phyloP scores from a whole-genome alignment of 768 basidiomycete genomes.

The Porpolomopsis calyptriformis region DNA sequence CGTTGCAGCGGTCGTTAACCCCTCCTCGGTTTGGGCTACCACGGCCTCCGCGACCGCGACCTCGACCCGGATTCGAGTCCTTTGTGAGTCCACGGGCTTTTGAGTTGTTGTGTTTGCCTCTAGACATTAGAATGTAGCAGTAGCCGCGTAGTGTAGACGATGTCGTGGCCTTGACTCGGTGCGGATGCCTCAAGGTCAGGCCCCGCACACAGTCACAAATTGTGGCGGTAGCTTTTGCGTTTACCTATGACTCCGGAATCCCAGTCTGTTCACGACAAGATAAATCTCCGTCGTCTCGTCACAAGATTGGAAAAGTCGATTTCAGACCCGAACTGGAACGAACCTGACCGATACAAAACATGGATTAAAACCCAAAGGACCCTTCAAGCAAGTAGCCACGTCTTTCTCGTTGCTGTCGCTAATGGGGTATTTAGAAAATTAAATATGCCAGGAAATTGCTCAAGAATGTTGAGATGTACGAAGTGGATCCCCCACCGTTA shows the following conservation, averaged over 20 bases:
- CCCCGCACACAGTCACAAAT: not conserved
- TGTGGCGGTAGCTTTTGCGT: too few relatives aligned
- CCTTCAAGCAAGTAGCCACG: conserved; percentile 38
- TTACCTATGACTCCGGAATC: too few relatives aligned
- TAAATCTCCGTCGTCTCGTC: conserved; percentile 56
- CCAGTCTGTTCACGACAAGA: conserved; percentile 42
- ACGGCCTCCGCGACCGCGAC: conserved; percentile 21
- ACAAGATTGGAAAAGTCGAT: conserved; percentile 49
- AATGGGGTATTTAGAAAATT: conserved; percentile 26
- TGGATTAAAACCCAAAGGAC: conserved; percentile 49
- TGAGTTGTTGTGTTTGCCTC: not conserved
- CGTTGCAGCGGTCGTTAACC: conserved; percentile 11
- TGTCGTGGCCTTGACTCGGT: too few relatives aligned
- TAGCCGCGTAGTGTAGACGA: too few relatives aligned
- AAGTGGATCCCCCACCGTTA: conserved; percentile 33
- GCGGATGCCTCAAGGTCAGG: not conserved
- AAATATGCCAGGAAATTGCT: conserved; percentile 48
- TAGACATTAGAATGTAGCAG: too few relatives aligned
- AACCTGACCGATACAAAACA: conserved; percentile 17
- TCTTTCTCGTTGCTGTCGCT: not conserved
- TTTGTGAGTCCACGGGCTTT: not conserved
- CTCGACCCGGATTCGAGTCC: conserved; percentile 27
- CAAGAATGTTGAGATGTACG: conserved; percentile 46
- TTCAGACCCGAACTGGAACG: conserved; percentile 29
- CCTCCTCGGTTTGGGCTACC: conserved; percentile 19